These are phyloP conservation scores for Phytophthora pistaciae DNA, from an alignment of 352 stramenopile species.

Conservation along the genomic window DNA sequence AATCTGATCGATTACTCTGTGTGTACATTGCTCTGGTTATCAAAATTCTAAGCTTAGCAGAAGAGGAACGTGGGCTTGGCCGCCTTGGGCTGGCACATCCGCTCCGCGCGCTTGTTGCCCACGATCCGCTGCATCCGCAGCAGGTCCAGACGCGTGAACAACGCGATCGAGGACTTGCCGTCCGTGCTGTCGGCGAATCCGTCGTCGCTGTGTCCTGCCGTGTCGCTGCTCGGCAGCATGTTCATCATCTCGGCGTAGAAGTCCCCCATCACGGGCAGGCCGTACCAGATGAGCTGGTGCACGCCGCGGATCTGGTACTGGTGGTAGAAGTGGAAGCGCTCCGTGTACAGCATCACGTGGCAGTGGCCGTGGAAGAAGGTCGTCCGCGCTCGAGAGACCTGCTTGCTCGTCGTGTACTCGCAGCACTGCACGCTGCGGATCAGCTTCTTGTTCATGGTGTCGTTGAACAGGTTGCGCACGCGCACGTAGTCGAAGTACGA, in stretches of 20 bases:
- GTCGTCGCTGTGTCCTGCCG: conserved; percentile 28
- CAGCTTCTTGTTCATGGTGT: conserved; percentile 78
- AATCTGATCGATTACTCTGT: background rate
- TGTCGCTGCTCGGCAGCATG: conserved; percentile 53
- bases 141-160: conserved; percentile 71
- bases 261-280: conserved; percentile 62
- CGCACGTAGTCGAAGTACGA: conserved; percentile 91
- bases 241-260: conserved; percentile 89
- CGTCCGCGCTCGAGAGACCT: conserved; percentile 76
- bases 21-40: background rate
- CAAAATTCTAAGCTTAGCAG: conserved; percentile 44
- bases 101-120: conserved; percentile 69
- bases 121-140: conserved; percentile 80
- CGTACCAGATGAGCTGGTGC: conserved; percentile 85
- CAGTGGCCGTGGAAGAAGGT: conserved; percentile 81
- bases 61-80: conserved; percentile 83
- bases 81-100: conserved; percentile 74
- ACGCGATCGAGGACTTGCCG: conserved; percentile 64
- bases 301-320: conserved; percentile 85
- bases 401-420: conserved; percentile 76
- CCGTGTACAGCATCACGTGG: conserved; percentile 85
- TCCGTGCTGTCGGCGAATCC: conserved; percentile 29
- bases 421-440: conserved; percentile 76
- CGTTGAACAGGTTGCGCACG: conserved; percentile 85
- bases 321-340: conserved; percentile 90